Percentiles rank a stretch among this genome's conserved stretches.
Conservation (phyloP, 371 early-diverging fungal genomes). For the Parasitella parasitica region DNA sequence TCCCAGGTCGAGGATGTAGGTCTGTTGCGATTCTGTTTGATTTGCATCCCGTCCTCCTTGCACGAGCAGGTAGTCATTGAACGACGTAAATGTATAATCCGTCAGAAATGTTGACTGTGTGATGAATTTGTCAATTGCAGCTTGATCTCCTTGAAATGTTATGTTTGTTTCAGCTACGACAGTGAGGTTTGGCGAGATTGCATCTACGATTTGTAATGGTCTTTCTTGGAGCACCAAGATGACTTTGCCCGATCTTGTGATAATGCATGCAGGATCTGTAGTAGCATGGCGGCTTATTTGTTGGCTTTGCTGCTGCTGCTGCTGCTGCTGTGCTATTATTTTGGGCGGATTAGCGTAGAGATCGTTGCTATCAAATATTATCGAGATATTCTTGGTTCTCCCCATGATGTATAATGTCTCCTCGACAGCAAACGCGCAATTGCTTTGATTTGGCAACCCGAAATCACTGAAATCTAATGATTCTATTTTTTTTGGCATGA, state of each 20-base stretch:
- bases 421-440: not conserved
- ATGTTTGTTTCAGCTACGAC: not conserved
- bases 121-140: not conserved
- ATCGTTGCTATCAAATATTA: not conserved
- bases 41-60: not conserved
- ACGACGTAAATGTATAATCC: not conserved
- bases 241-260: conserved; percentile 10
- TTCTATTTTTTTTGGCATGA: not conserved
- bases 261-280: not conserved
- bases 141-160: conserved; percentile 4
- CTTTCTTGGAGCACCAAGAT: not conserved
- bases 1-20: conserved; percentile 14
- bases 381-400: not conserved
- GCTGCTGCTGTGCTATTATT: not conserved
- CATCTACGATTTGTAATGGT: not conserved
- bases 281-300: not conserved
- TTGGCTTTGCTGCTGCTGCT: too few species aligned
- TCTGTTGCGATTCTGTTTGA: not conserved
- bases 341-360: not conserved
- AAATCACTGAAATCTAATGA: conserved; percentile 6
- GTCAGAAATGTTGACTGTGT: not conserved
- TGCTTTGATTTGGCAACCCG: conserved; percentile 10
- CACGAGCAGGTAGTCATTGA: conserved; percentile 5
- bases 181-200: not conserved
- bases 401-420: conserved; percentile 1